Evolutionary conservation across 1,284 basidiomycete genomes (phyloP).

Genomic region (Trichosporon faecale): DNA sequence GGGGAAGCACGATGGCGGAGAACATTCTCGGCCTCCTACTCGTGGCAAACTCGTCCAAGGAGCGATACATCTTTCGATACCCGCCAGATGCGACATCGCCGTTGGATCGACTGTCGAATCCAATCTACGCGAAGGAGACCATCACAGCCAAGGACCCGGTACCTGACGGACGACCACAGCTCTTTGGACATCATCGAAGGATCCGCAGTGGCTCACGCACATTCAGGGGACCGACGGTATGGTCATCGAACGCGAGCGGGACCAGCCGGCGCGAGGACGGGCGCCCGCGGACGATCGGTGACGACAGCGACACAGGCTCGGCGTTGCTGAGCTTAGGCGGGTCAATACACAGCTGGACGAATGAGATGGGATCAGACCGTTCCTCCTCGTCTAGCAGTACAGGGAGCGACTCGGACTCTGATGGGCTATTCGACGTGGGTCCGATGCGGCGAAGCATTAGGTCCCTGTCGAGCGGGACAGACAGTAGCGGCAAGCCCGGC

Average conservation of each 20-base stretch:
- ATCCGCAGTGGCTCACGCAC: neutral
- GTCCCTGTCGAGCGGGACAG: conserved; percentile 6
- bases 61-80: conserved; percentile 45
- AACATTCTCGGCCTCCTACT: conserved; percentile 50
- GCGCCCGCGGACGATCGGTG: neutral
- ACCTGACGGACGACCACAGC: conserved; percentile 14
- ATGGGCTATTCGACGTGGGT: conserved; percentile 20
- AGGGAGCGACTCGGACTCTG: conserved; percentile 24
- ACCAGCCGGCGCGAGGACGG: neutral
- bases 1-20: conserved; percentile 37
- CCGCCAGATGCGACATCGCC: conserved; percentile 48
- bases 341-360: neutral
- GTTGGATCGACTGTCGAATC: conserved; percentile 42
- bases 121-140: conserved; percentile 43
- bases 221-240: conserved; percentile 1
- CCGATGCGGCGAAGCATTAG: conserved; percentile 12
- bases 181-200: conserved; percentile 14
- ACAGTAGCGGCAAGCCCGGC: neutral
- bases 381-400: conserved; percentile 7
- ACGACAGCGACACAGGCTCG: conserved; percentile 1
- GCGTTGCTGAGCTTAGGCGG: neutral
- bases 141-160: conserved; percentile 42
- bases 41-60: conserved; percentile 42
- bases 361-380: neutral
- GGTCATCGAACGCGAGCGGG: conserved; percentile 15